Base-by-base conservation (phyloP, 2,329 filamentous ascomycete genomes). In the Colletotrichum caudatum region DNA sequence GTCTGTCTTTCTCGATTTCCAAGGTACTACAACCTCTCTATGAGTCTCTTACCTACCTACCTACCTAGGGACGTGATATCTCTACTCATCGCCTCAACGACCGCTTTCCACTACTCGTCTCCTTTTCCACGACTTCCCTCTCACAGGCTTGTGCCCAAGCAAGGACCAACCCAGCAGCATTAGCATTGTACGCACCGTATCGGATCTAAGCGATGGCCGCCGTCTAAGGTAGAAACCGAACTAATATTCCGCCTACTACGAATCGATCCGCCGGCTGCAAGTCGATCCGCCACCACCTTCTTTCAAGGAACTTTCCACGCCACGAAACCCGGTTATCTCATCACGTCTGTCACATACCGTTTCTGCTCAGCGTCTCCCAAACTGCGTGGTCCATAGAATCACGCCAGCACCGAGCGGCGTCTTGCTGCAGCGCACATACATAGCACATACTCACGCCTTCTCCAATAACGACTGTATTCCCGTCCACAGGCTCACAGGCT, bases 401-500 rank as follows among this genome's bases (percentile, higher is more conserved):
- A 64, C 54, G 46, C 64, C 69, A 63, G 44, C 66, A 69, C 58
- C 54, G 20, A 71, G 51, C 59, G 64, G 65, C 54, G 41, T 64
- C 33, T 20, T 68, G 50, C 64, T 65, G 58, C 71, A 66, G 67
- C 57, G 68, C 48, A 64, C 57, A 64, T 23, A 64, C 60, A 64
- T 37, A 46, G 8, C 20, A 9, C 29, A 29, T 29, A 29, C 44
- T 2, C 11, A 20, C 71, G 20, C 18, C 59, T 73, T 61, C 57
- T 50, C 73, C 71, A 74, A 74, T 66, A 73, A 59, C 73, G 61
- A 73, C 23, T 66, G 58, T 62, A 66, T 73, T 69, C 64, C 46
- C 67, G 51, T 65, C 66, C 56, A 59, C 46, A 61, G 64, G 23
- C 59, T 48, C 60, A 53, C 23, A 56, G 64, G 23, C 59, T 48